Percentiles rank a stretch among this genome's conserved stretches.
These are phyloP conservation scores for Wickerhamiella nectarea DNA, from an alignment of 805 yeast genomes.

Conservation along the genomic window DNA sequence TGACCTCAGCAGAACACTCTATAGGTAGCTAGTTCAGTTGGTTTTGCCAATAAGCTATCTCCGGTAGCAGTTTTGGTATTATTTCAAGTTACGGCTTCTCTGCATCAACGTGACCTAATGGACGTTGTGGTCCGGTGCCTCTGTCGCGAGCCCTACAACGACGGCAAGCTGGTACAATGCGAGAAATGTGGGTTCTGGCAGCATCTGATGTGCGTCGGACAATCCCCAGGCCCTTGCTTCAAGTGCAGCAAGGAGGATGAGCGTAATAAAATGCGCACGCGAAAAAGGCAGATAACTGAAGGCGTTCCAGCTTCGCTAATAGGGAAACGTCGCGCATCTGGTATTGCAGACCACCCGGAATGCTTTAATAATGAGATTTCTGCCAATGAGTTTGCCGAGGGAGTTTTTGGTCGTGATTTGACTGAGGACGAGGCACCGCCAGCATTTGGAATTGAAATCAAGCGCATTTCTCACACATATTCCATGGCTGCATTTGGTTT, in stretches of 20 bases:
- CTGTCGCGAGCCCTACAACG: conserved; percentile 79
- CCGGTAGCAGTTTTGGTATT: no score
- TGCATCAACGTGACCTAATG: neutral
- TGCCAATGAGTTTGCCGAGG: neutral
- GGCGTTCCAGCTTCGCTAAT: neutral
- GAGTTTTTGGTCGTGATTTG: neutral
- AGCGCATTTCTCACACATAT: conserved; percentile 1
- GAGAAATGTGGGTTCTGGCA: conserved; percentile 90
- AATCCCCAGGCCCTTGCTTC: neutral
- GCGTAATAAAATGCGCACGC: neutral
- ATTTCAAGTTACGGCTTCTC: no score
- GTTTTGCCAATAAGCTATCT: no score
- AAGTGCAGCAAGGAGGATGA: neutral
- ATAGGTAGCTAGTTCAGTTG: no score
- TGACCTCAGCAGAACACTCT: no score
- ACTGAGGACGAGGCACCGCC: neutral
- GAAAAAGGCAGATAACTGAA: neutral
- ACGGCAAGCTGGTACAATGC: conserved; percentile 89
- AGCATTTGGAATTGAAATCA: neutral
- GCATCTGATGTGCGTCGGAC: conserved; percentile 74
- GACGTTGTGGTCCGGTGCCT: conserved; percentile 57
- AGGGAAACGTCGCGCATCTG: neutral
- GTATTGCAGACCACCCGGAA: conserved; percentile 2
- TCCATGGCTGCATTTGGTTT: conserved; percentile 39
- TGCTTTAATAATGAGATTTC: conserved; percentile 6